phyloP scores from a whole-genome alignment of 768 basidiomycete genomes.

The Boletus insuetus region DNA sequence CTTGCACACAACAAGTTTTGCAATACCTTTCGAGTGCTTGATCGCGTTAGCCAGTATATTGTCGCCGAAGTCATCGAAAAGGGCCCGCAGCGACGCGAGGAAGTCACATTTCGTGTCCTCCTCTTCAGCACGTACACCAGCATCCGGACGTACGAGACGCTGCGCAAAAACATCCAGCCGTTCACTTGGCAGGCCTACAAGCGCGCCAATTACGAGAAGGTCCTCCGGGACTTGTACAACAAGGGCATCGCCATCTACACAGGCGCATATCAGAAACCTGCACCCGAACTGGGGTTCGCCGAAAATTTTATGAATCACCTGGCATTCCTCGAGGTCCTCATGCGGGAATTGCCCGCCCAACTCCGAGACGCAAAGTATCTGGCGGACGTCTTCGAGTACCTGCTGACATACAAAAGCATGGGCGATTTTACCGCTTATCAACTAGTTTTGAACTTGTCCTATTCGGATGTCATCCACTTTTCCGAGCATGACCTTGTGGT shows the following conservation, averaged over 20 bases:
- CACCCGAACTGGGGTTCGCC: conserved; percentile 51
- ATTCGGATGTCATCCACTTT: conserved; percentile 56
- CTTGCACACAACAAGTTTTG: conserved; percentile 60
- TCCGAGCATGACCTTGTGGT: conserved; percentile 69
- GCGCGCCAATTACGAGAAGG: conserved; percentile 47
- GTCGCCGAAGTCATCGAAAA: conserved; percentile 66
- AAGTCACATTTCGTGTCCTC: conserved; percentile 68
- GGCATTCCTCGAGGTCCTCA: conserved; percentile 53
- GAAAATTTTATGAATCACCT: conserved; percentile 60
- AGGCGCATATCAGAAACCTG: conserved; percentile 68
- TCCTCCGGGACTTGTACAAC: conserved; percentile 44
- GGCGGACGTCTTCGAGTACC: conserved; percentile 59
- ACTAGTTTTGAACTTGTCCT: conserved; percentile 57
- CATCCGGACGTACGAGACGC: conserved; percentile 68
- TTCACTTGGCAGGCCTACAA: conserved; percentile 62
- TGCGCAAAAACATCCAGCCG: conserved; percentile 50
- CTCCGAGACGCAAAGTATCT: conserved; percentile 52
- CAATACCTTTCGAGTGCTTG: conserved; percentile 73
- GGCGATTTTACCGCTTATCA: conserved; percentile 76
- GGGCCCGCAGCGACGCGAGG: conserved; percentile 56
- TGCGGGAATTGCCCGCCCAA: conserved; percentile 54
- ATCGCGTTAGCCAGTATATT: conserved; percentile 68
- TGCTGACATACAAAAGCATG: conserved; percentile 64
- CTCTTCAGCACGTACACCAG: conserved; percentile 73
- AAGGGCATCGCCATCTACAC: conserved; percentile 56